Evolutionary conservation across 208 protist genomes (phyloP), one percentile per base, ranked within the genome.

Genomic region (Wallacemonas sp.): DNA sequence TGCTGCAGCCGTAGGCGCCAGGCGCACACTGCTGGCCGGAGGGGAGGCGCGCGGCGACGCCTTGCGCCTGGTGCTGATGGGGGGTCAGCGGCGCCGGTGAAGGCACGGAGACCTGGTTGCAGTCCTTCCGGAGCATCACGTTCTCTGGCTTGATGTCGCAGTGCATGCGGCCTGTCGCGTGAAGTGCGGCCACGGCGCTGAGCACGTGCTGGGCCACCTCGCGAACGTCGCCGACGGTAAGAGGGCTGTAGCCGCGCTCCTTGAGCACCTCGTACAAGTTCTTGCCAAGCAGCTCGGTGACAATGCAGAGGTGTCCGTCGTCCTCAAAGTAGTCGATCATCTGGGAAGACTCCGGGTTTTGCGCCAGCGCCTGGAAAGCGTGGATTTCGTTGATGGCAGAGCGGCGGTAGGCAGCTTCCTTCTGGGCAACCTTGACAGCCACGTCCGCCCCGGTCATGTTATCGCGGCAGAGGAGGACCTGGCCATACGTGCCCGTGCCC

Each of bases 101-200:
- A 1, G 46, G 8, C 23, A 8, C 20, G 23, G 29, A 0, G 73
- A 32, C 14, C 65, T 48, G 46, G 61, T 18, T 62, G 74, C 62
- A 62, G 52, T 80, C 41, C 7, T 26, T 16, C 20, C 72, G 72
- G 55, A 98, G 79, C 83, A 98, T 94, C 36, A 98, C 86, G 79
- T 98, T 98, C 70, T 98, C 96, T 20, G 95, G 94, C 72, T 99
- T 99, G 59, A 99, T 89, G 78, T 99, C 98, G 69, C 97, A 99
- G 72, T 99, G 98, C 69, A 99, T 99, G 54, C 81, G 87, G 2
- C 87, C 87, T 12, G 57, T 63, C 18, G 70, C 52, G 66, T 96
- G 90, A n/a, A 96, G 77, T 23, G 73, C 74, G 22, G 68, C 57
- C 2, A 96, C 68, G 3, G 86, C 86, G 29, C 59, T 39, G 16